Evolutionary conservation across 163 green algal species (phyloP).

Genomic region (Scenedesmus sp.): DNA sequence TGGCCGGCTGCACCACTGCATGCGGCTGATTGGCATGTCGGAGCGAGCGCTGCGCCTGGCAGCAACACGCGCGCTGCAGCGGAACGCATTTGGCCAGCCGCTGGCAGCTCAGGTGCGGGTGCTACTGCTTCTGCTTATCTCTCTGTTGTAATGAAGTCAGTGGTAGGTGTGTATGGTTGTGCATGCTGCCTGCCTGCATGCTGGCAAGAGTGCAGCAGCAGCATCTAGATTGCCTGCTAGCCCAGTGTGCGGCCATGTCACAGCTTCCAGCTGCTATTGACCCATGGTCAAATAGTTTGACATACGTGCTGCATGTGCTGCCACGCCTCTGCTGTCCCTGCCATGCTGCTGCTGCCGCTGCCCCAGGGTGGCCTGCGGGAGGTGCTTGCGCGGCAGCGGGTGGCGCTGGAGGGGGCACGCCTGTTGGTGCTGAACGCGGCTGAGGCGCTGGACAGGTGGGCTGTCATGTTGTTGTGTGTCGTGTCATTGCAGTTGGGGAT

Average conservation of each 20-base stretch:
- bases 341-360: neutral
- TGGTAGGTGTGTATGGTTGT: neutral
- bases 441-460: constrained; percentile 77
- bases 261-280: too few species aligned
- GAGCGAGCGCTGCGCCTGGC: constrained; percentile 88
- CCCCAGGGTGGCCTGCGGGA: constrained; percentile 73
- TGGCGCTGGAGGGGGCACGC: constrained; percentile 80
- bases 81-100: constrained; percentile 77
- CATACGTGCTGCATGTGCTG: too few species aligned
- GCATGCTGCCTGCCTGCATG: neutral
- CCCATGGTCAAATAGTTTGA: too few species aligned
- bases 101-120: constrained; percentile 56
- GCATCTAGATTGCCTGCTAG: too few species aligned
- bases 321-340: too few species aligned
- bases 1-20: constrained; percentile 98
- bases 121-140: neutral
- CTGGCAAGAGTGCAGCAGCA: too few species aligned
- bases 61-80: constrained; percentile 61
- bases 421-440: constrained; percentile 90
- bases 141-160: neutral
- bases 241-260: too few species aligned
- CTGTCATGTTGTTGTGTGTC: neutral
- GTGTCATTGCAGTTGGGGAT: neutral
- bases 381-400: constrained; percentile 55
- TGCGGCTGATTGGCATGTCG: constrained; percentile 92